phyloP scores from a whole-genome alignment of 345 rosid species.

The Euphorbia pulcherrima region DNA sequence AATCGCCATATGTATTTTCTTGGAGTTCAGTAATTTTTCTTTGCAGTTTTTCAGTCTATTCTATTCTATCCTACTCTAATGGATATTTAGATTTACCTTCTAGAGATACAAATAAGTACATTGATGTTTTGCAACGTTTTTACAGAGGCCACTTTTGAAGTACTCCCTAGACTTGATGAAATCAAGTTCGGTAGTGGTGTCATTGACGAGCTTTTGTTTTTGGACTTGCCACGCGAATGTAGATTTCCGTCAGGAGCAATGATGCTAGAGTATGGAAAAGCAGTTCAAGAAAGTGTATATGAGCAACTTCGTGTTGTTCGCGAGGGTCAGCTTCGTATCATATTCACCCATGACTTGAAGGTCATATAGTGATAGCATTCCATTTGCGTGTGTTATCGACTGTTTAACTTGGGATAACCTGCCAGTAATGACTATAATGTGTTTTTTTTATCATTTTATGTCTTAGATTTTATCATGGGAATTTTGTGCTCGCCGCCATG shows the following conservation, averaged over 20 bases:
- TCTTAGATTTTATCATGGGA: constrained; percentile 92
- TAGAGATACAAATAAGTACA: not conserved
- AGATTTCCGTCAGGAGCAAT: constrained; percentile 74
- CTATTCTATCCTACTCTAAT: not conserved
- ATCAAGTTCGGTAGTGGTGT: constrained; percentile 97
- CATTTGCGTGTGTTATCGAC: not conserved
- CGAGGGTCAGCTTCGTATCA: constrained; percentile 90
- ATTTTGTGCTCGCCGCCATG: constrained; percentile 88
- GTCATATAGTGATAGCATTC: constrained; percentile 32
- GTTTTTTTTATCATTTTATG: not conserved
- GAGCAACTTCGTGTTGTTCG: constrained; percentile 98
- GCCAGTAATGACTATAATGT: not conserved
- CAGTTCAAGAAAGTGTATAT: constrained; percentile 92
- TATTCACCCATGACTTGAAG: constrained; percentile 88
- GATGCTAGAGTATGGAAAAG: constrained; percentile 83
- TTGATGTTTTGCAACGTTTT: constrained; percentile 10
- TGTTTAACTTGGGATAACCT: constrained; percentile 13
- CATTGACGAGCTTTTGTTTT: constrained; percentile 84
- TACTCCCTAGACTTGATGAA: constrained; percentile 89
- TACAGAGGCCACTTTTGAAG: constrained; percentile 96
- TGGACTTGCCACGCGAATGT: constrained; percentile 78
- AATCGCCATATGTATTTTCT: not conserved
- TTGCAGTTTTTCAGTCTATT: not conserved
- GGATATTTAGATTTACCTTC: not conserved
- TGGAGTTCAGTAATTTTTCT: not conserved